phyloP scores from a whole-genome alignment of 176 grass and related monocot species.

The Oryza glumipatula region DNA sequence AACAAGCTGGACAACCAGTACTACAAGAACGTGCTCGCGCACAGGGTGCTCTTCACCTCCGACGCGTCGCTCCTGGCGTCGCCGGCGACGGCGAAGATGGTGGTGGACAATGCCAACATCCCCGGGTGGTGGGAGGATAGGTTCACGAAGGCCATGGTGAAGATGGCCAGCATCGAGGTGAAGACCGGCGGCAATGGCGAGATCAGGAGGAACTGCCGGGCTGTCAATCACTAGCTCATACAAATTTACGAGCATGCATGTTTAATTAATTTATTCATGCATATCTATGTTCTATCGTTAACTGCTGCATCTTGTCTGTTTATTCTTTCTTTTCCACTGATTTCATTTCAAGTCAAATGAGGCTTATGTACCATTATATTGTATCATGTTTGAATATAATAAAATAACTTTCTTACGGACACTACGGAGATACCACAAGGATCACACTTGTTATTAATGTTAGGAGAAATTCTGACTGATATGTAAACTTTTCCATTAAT shows the following conservation, averaged over 20 bases:
- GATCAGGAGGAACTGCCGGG: constrained; percentile 32
- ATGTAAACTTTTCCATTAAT: too few relatives aligned
- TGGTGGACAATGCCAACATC: constrained; percentile 19
- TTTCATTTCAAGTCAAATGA: too few relatives aligned
- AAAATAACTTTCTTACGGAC: too few relatives aligned
- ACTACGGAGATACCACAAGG: too few relatives aligned
- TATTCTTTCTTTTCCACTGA: background rate
- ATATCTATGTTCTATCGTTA: background rate
- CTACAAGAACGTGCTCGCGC: constrained; percentile 49
- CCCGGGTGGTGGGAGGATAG: constrained; percentile 39
- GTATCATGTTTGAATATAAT: too few relatives aligned
- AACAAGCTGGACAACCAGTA: constrained; percentile 41
- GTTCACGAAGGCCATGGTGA: constrained; percentile 46
- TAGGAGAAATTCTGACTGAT: too few relatives aligned
- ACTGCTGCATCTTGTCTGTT: background rate
- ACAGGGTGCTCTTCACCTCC: constrained; percentile 47
- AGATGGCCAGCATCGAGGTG: constrained; percentile 47
- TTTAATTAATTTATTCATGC: background rate
- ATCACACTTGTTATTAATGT: too few relatives aligned
- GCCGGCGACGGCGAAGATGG: constrained; percentile 16
- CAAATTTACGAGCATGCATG: background rate
- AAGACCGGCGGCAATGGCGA: constrained; percentile 3
- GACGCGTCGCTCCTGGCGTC: constrained; percentile 44
- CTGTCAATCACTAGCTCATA: constrained; percentile 32
- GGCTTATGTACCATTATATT: too few relatives aligned